A percentile compares a stretch with the other conserved stretches of the same genome.
phyloP scores from a whole-genome alignment of 371 early-diverging fungal species.

The Actinomucor elegans region DNA sequence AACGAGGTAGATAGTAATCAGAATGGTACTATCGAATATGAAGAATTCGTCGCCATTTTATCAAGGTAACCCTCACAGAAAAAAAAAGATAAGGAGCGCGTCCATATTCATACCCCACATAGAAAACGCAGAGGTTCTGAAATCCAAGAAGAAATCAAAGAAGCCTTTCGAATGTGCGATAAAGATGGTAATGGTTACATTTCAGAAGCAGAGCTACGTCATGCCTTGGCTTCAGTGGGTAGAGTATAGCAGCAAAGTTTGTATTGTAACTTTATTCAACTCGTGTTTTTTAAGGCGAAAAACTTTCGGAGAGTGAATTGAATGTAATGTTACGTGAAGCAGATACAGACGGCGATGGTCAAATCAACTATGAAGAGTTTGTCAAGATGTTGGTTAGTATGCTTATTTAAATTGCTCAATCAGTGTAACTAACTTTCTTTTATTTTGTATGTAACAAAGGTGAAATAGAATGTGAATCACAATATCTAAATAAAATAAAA shows the following conservation, averaged over 20 bases:
- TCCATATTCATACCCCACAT: constrained; percentile 9
- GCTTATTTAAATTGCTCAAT: constrained; percentile 2
- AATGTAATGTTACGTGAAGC: constrained; percentile 84
- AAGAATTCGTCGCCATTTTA: constrained; percentile 90
- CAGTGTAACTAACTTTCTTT: background rate
- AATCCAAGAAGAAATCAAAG: constrained; percentile 22
- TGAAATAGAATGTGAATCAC: background rate
- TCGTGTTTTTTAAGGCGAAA: constrained; percentile 54
- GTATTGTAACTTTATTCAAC: background rate
- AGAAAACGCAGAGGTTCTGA: background rate
- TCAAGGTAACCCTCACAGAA: too few species aligned
- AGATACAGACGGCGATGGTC: constrained; percentile 82
- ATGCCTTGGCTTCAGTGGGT: constrained; percentile 35
- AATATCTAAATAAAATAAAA: background rate
- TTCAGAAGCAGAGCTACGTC: constrained; percentile 83
- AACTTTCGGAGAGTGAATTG: constrained; percentile 75
- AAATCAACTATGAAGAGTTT: constrained; percentile 91
- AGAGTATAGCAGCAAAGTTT: background rate
- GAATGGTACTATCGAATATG: constrained; percentile 89
- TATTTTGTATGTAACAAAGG: background rate
- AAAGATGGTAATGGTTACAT: constrained; percentile 38
- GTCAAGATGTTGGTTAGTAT: constrained; percentile 79
- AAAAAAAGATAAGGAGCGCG: constrained; percentile 54
- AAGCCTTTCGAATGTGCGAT: constrained; percentile 29
- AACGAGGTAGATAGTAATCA: constrained; percentile 91